These are phyloP conservation scores for Penicillium soppii DNA, from an alignment of 495 filamentous ascomycete genomes.

Conservation along the genomic window DNA sequence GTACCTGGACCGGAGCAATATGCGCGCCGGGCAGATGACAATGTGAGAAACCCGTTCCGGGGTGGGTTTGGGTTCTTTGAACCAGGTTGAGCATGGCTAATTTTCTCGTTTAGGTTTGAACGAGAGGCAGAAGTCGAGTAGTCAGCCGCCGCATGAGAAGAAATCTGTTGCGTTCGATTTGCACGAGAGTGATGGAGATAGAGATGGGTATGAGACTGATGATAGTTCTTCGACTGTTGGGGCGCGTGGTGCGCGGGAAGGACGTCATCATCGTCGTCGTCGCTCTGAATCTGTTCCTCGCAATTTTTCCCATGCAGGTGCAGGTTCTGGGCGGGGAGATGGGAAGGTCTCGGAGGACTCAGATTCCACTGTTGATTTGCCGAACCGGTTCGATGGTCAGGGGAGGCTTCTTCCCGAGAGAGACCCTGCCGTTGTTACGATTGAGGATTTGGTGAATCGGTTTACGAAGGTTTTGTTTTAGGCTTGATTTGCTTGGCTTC, in stretches of 20 bases:
- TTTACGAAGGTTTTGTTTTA: conserved; percentile 29
- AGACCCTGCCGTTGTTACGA: conserved; percentile 32
- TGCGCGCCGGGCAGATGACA: conserved; percentile 51
- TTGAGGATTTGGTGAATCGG: conserved; percentile 40
- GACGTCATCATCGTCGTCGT: conserved; percentile 17
- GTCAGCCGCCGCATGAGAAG: conserved; percentile 25
- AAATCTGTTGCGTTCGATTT: conserved; percentile 44
- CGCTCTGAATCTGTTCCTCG: conserved; percentile 29
- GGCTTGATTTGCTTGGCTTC: not conserved
- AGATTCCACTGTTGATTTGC: conserved; percentile 55
- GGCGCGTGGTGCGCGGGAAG: not conserved
- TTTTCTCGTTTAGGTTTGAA: conserved; percentile 28
- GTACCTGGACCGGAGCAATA: conserved; percentile 41
- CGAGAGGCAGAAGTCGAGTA: conserved; percentile 13
- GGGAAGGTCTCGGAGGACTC: conserved; percentile 19
- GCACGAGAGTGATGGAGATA: conserved; percentile 12
- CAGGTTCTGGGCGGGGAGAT: too few species aligned
- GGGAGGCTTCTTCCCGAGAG: conserved; percentile 49
- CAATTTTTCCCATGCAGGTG: not conserved
- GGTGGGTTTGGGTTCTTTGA: conserved; percentile 48
- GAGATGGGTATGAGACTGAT: conserved; percentile 47
- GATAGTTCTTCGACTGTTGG: conserved; percentile 42
- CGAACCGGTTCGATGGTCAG: conserved; percentile 64
- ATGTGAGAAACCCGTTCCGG: conserved; percentile 52
- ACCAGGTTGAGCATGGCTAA: conserved; percentile 17